These are phyloP conservation scores for Magnusiomyces tetraspermus DNA, from an alignment of 1,139 yeast species.

Conservation along the genomic window DNA sequence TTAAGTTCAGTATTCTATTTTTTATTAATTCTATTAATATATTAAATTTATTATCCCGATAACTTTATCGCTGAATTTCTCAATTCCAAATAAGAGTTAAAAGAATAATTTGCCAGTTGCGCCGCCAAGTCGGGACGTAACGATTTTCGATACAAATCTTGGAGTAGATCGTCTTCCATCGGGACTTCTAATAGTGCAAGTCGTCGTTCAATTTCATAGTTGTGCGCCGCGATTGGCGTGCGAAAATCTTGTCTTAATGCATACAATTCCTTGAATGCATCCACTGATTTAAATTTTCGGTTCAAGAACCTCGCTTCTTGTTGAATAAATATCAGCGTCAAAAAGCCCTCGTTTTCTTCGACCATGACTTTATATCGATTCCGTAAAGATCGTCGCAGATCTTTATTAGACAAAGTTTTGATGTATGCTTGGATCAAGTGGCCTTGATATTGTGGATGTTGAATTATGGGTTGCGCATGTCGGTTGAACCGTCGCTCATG, in stretches of 20 bases:
- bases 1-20: too few relatives aligned
- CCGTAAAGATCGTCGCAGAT: constrained; percentile 5
- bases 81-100: constrained; percentile 5
- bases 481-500: constrained; percentile 10
- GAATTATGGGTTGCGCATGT: constrained; percentile 7
- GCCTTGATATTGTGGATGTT: constrained; percentile 7
- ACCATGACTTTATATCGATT: background rate
- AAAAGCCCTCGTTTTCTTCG: constrained; percentile 1
- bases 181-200: constrained; percentile 9
- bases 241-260: constrained; percentile 1
- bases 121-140: constrained; percentile 2
- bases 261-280: constrained; percentile 10
- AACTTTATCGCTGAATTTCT: constrained; percentile 1
- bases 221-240: constrained; percentile 5
- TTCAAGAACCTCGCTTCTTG: constrained; percentile 6
- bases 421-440: constrained; percentile 8
- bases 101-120: constrained; percentile 1
- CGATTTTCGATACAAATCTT: constrained; percentile 10
- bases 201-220: constrained; percentile 6
- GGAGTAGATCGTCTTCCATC: constrained; percentile 11
- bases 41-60: background rate
- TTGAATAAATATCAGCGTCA: constrained; percentile 6
- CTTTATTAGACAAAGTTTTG: constrained; percentile 1
- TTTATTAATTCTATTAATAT: too few relatives aligned
- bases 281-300: constrained; percentile 7